Evolutionary conservation across 495 filamentous ascomycete genomes (phyloP).

Genomic region (Sphaerosporella brunnea): DNA sequence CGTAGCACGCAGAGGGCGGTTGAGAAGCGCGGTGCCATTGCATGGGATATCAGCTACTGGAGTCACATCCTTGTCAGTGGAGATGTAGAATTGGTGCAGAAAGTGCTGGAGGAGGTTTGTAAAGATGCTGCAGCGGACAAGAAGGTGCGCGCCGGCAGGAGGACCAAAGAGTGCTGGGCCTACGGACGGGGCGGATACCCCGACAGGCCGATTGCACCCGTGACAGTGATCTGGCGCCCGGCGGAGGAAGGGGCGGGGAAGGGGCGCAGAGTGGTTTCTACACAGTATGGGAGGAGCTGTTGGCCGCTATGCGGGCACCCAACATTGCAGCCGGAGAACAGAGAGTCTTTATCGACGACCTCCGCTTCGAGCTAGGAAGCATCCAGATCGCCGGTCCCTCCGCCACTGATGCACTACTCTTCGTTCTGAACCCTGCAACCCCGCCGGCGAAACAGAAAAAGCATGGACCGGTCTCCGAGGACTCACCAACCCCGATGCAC

Average conservation of each 20-base stretch:
- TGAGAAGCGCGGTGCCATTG: slow-evolving; percentile 42
- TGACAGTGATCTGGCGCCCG: slow-evolving; percentile 40
- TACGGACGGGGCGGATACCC: slow-evolving; percentile 39
- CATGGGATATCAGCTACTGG: slow-evolving; percentile 94
- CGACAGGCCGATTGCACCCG: slow-evolving; percentile 50
- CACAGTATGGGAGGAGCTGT: slow-evolving; percentile 62
- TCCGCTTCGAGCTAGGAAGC: slow-evolving; percentile 87
- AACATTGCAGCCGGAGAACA: slow-evolving; percentile 34
- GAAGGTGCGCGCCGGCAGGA: slow-evolving; percentile 44
- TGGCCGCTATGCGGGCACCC: slow-evolving; percentile 35
- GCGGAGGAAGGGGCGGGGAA: slow-evolving; percentile 12
- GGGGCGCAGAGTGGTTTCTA: slow-evolving; percentile 54
- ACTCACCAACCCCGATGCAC: slow-evolving; percentile 53
- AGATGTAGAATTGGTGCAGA: slow-evolving; percentile 39
- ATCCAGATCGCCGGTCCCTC: slow-evolving; percentile 75
- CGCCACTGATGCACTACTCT: slow-evolving; percentile 62
- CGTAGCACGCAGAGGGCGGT: slow-evolving; percentile 71
- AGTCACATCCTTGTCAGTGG: slow-evolving; percentile 70
- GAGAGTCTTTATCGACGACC: slow-evolving; percentile 60
- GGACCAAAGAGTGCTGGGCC: slow-evolving; percentile 50
- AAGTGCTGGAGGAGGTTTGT: slow-evolving; percentile 45
- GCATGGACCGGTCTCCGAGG: slow-evolving; percentile 48
- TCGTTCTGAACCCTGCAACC: slow-evolving; percentile 42
- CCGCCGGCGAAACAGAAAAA: slow-evolving; percentile 32
- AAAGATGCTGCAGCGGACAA: slow-evolving; percentile 38